A percentile compares a stretch with the other conserved stretches of the same genome.
These are phyloP conservation scores for Protostelium mycophagum DNA, from an alignment of 78 protist genomes.

Conservation along the genomic window DNA sequence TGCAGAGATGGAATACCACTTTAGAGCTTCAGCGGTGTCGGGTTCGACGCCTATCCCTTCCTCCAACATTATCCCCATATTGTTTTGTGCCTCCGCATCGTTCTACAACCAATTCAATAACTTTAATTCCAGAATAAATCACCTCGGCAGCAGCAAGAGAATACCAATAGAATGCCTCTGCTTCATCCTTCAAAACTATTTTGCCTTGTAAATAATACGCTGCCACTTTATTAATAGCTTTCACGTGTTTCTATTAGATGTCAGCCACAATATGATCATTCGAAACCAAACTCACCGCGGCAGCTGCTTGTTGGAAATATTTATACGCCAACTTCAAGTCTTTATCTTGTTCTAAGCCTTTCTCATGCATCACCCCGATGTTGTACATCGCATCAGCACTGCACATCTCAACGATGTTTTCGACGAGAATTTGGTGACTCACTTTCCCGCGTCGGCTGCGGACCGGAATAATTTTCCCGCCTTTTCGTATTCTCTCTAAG, in stretches of 20 bases:
- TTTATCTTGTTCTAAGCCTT: not conserved
- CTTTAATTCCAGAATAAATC: not conserved
- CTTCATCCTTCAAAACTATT: not conserved
- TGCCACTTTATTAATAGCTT: not conserved
- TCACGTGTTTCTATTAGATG: not conserved
- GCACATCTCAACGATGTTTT: not conserved
- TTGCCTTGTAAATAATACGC: not conserved
- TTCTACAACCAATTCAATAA: not conserved
- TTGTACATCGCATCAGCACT: not conserved
- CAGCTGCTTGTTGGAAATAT: not conserved
- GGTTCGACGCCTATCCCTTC: not conserved
- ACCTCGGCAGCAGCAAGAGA: not conserved
- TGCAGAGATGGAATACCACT: not conserved
- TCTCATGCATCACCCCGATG: not conserved
- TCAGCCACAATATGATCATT: not conserved
- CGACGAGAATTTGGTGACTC: not conserved
- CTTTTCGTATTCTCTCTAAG: not conserved
- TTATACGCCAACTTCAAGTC: not conserved
- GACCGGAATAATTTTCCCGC: not conserved
- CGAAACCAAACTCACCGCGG: not conserved
- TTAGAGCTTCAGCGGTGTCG: not conserved
- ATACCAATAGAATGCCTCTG: not conserved
- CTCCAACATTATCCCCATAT: not conserved
- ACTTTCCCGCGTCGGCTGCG: not conserved
- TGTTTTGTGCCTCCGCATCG: not conserved